Percentiles rank a stretch among this genome's conserved stretches.
These are phyloP conservation scores for Linanthus parryae DNA, from an alignment of 148 eudicot genomes.

Conservation along the genomic window DNA sequence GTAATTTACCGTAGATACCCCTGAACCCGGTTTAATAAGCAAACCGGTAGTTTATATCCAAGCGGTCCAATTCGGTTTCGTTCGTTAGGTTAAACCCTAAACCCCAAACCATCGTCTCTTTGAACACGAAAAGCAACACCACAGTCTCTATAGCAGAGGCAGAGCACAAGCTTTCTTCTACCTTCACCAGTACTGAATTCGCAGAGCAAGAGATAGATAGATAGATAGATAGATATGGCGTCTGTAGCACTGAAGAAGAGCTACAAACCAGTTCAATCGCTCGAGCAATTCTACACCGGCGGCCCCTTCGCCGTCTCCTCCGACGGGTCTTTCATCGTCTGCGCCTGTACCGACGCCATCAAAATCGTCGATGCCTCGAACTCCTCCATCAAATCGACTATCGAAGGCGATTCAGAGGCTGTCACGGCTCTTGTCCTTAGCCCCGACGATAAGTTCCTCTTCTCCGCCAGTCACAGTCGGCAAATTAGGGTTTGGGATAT, in stretches of 20 bases:
- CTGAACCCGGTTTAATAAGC: no score
- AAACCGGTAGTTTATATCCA: no score
- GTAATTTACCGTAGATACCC: no score
- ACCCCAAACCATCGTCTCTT: no score
- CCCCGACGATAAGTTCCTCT: conserved; percentile 57
- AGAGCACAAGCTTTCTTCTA: no score
- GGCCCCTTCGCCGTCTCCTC: conserved; percentile 75
- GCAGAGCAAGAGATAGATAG: conserved; percentile 6
- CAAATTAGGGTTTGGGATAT: conserved; percentile 96
- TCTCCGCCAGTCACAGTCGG: conserved; percentile 67
- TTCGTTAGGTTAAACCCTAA: no score
- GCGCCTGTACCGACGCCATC: conserved; percentile 71
- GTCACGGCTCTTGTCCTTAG: conserved; percentile 67
- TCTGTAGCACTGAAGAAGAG: conserved; percentile 53
- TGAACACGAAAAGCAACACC: no score
- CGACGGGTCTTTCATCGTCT: conserved; percentile 66
- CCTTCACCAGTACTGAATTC: no score
- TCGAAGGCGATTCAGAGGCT: conserved; percentile 74
- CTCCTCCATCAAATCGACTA: conserved; percentile 56
- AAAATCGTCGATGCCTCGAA: conserved; percentile 72
- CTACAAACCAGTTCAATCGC: conserved; percentile 52
- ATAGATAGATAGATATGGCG: conserved; percentile 39
- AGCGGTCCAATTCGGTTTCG: no score
- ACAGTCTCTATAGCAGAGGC: no score
- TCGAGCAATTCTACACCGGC: conserved; percentile 85